Evolutionary conservation across 176 grass and related monocot genomes (phyloP).

Genomic region (Elaeis guineensis): DNA sequence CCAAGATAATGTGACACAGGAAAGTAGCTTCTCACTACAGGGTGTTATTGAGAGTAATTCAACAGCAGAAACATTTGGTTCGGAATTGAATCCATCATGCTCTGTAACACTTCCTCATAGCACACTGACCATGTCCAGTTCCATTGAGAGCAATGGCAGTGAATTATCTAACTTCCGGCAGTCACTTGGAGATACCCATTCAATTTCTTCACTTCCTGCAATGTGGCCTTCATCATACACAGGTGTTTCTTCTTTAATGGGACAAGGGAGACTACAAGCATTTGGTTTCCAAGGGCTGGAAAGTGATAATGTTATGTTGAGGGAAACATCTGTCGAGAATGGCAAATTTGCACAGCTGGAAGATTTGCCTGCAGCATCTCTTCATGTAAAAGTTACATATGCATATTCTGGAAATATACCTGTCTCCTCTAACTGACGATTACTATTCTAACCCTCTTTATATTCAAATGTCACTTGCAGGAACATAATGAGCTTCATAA

Average conservation of each 20-base stretch:
- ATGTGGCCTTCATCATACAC: slow-evolving; percentile 8
- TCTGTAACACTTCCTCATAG: neutral
- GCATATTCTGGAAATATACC: no score
- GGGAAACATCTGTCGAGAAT: slow-evolving; percentile 1
- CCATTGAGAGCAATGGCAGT: slow-evolving; percentile 3
- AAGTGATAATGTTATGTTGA: slow-evolving; percentile 7
- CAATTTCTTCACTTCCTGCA: slow-evolving; percentile 5
- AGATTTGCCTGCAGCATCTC: neutral
- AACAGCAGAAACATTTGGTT: neutral
- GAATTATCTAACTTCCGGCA: slow-evolving; percentile 9
- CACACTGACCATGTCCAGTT: slow-evolving; percentile 6
- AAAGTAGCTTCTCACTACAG: neutral
- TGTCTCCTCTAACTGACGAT: no score
- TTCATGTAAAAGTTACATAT: neutral
- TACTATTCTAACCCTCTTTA: no score
- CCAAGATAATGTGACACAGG: neutral
- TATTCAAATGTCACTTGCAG: slow-evolving; percentile 1
- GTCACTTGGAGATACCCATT: slow-evolving; percentile 7
- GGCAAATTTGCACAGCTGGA: neutral
- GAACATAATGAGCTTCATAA: neutral
- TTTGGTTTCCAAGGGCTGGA: slow-evolving; percentile 12
- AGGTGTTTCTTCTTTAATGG: neutral
- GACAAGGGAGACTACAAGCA: neutral
- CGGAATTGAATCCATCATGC: neutral
- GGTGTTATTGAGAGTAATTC: neutral